A percentile compares a stretch with the other conserved stretches of the same genome.
Evolutionary conservation across 2,329 filamentous ascomycete species (phyloP).

Genomic region (Fusarium pseudonygamai): DNA sequence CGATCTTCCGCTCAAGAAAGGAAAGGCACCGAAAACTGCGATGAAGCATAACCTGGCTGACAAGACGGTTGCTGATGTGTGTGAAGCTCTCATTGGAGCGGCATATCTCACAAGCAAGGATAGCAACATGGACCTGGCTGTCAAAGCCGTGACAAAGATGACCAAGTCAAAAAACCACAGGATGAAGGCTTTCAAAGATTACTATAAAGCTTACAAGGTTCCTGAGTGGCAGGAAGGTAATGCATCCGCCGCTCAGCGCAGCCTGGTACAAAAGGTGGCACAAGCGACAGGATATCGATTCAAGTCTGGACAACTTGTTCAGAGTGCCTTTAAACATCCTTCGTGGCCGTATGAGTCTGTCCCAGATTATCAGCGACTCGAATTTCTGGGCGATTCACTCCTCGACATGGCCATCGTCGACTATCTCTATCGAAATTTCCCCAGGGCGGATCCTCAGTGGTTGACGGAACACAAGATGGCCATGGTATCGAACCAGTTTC

Average conservation of each 20-base stretch:
- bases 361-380: slow-evolving; percentile 88
- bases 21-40: slow-evolving; percentile 65
- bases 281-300: slow-evolving; percentile 70
- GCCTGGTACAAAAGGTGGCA: slow-evolving; percentile 73
- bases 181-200: slow-evolving; percentile 77
- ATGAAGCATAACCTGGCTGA: slow-evolving; percentile 76
- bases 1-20: slow-evolving; percentile 75
- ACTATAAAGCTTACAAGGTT: slow-evolving; percentile 72
- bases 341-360: slow-evolving; percentile 83
- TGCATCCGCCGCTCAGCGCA: slow-evolving; percentile 72
- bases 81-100: slow-evolving; percentile 92
- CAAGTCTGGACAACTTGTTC: slow-evolving; percentile 76
- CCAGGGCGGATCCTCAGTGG: slow-evolving; percentile 90
- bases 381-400: slow-evolving; percentile 90
- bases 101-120: slow-evolving; percentile 66
- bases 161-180: slow-evolving; percentile 75
- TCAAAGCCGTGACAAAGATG: slow-evolving; percentile 72
- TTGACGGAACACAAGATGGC: slow-evolving; percentile 98
- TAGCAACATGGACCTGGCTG: slow-evolving; percentile 64
- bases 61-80: slow-evolving; percentile 94
- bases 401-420: slow-evolving; percentile 88
- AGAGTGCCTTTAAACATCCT: slow-evolving; percentile 88
- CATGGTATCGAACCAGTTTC: slow-evolving; percentile 98
- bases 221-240: slow-evolving; percentile 75
- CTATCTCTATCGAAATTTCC: slow-evolving; percentile 80